phyloP scores from a whole-genome alignment of 1,139 yeast genomes.

The Zhuliangozyma parablackwelliae region DNA sequence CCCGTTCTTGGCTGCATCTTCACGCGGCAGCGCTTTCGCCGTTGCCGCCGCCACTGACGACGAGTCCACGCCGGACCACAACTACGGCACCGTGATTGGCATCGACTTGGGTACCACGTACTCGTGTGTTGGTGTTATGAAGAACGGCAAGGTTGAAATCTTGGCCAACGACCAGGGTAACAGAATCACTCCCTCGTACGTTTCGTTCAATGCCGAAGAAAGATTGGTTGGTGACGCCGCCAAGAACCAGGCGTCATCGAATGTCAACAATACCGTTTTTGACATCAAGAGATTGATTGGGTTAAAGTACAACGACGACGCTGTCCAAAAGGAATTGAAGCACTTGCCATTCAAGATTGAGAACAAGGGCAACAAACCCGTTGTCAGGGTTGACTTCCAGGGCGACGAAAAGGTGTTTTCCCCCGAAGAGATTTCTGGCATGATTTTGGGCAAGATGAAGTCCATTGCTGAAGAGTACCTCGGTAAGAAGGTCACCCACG shows the following conservation, averaged over 20 bases:
- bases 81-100: slow-evolving; percentile 78
- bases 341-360: slow-evolving; percentile 72
- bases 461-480: slow-evolving; percentile 88
- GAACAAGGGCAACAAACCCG: slow-evolving; percentile 74
- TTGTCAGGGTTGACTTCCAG: slow-evolving; percentile 64
- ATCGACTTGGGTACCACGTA: slow-evolving; percentile 85
- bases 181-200: slow-evolving; percentile 90
- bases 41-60: slow-evolving; percentile 30
- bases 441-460: slow-evolving; percentile 91
- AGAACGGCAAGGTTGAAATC: slow-evolving; percentile 85
- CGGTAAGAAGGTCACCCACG: slow-evolving; percentile 86
- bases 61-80: slow-evolving; percentile 42
- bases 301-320: slow-evolving; percentile 66
- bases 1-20: slow-evolving; percentile 45
- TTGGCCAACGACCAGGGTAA: slow-evolving; percentile 94
- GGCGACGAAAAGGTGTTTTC: slow-evolving; percentile 70
- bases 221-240: slow-evolving; percentile 94
- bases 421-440: slow-evolving; percentile 88
- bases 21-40: slow-evolving; percentile 23
- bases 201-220: slow-evolving; percentile 80
- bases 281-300: slow-evolving; percentile 89
- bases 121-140: slow-evolving; percentile 94
- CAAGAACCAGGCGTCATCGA: slow-evolving; percentile 85
- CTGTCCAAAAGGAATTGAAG: slow-evolving; percentile 78
- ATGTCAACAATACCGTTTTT: slow-evolving; percentile 74